Evolutionary conservation across 805 yeast species (phyloP), one percentile per base, ranked within the genome.

Genomic region (Cephaloascus albidus): DNA sequence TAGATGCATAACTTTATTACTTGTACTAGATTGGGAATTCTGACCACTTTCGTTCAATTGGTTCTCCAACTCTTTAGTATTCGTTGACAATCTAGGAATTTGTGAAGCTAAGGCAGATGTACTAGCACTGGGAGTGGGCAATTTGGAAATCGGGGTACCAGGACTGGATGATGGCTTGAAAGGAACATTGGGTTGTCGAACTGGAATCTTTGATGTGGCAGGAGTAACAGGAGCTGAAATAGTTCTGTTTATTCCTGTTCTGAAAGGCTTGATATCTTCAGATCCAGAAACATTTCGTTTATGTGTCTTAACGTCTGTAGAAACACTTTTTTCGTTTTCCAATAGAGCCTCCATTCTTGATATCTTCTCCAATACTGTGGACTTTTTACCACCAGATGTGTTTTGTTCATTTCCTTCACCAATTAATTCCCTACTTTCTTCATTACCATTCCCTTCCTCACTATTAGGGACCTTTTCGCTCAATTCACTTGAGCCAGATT

Each of bases 1-100:
- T 39, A 85, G 53, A 44, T 80, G 77, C 41, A 76, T 71, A 1
- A 85, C 95, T 43, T 71, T 74, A 4, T 68, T 59, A 23, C 28
- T 23, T 8, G 28, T 23, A 23, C 12, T 23, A 19, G 50, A 53
- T 18, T 41, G 33, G 10, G 50, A 31, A 10, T 40, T 45, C 5
- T 16, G 15, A 8, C 33, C 8, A n/a, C 18, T 15, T n/a, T 31
- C 14, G 18, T 31, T 31, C 10, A 31, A n/a, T n/a, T 34, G 26
- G 14, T 8, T 6, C 17, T 34, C 36, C 8, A 34, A 18, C 10
- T 34, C 36, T 16, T 20, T 34, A 10, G 36, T 16, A 14, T 32
- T 15, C 8, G 34, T 32, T 6, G 18, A 6, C n/a, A 23, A 23
- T 15, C 18, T 31, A 8, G 33, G 33, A 10, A 31, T 31, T 16